Base-by-base conservation (phyloP, 768 basidiomycete species). In the Psilocybe tampanensis region DNA sequence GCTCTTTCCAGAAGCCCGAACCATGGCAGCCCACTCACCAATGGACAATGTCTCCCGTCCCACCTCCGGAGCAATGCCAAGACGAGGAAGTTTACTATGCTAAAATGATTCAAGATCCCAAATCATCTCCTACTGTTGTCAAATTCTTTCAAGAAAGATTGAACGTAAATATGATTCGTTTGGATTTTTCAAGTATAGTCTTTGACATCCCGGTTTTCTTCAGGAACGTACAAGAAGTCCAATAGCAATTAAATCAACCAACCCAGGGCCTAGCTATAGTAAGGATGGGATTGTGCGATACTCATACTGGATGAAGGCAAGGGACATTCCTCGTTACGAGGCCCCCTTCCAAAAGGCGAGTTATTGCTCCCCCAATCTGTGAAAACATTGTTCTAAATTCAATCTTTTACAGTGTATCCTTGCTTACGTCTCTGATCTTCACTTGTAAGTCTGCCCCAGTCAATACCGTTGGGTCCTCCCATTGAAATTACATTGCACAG, bases 261-360 rank as follows among this genome's bases (percentile, higher is more conserved):
- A 68, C 4, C 13, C 36, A 29, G 77, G 76, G 32, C 70, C 79
- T 21, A 71, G 76, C 44, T 62, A 72, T 18, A 66, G 74, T 2
- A 69, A 71, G 24, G 77, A 82, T 23, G 88, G 87, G 3, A 73
- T 71, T 18, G 69, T 80, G 24, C 75, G 77, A 17, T 80, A 79
- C 54, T 84, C 86, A 81, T 90, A 84, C 64, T 94, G 92, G 92
- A 89, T 92, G 87, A 83, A 85, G 66, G 86, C 90, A 2, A 80
- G 82, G 58, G 80, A 84, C 59, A 78, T 86, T 54, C 86, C 87
- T 1, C 77, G 80, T 62, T 89, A 89, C 66, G 85, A 84, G 42
- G 68, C 84, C 3, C 81, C 85, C 19, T 94, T 89, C 69, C 92
- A 94, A 64, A 94, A 92, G 74, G 92, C 88, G 49, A 48, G 69